These are phyloP conservation scores for Stachybotrys echinatus DNA, from an alignment of 2,329 filamentous ascomycete species.

Conservation along the genomic window DNA sequence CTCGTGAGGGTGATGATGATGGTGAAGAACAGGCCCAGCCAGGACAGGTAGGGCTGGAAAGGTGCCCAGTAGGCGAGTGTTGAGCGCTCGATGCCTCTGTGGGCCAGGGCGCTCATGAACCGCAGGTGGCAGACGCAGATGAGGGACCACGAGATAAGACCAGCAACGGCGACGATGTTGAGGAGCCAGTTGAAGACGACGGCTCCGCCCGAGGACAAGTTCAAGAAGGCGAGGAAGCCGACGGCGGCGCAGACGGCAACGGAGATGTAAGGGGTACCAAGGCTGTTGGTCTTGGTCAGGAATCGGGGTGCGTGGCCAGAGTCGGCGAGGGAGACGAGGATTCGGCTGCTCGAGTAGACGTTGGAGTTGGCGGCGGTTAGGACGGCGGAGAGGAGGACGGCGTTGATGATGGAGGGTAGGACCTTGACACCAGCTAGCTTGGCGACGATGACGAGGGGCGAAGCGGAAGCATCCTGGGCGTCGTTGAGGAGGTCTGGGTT, in stretches of 20 bases:
- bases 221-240: conserved; percentile 62
- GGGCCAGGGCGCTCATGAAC: conserved; percentile 56
- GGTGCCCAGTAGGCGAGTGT: conserved; percentile 56
- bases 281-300: conserved; percentile 53
- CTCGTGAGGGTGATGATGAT: conserved; percentile 60
- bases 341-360: conserved; percentile 66
- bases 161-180: conserved; percentile 64
- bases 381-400: conserved; percentile 70
- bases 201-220: conserved; percentile 52
- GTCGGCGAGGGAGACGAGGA: conserved; percentile 60
- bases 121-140: conserved; percentile 60
- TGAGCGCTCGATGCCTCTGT: conserved; percentile 51
- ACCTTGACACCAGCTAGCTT: conserved; percentile 57
- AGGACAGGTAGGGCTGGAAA: conserved; percentile 59
- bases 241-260: conserved; percentile 50
- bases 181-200: conserved; percentile 68
- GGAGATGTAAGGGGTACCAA: conserved; percentile 58
- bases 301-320: conserved; percentile 58
- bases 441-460: conserved; percentile 58
- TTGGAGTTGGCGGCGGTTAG: conserved; percentile 75
- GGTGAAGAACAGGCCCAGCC: conserved; percentile 62
- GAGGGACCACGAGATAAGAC: conserved; percentile 66
- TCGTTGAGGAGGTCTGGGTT: conserved; percentile 47
- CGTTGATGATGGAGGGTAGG: conserved; percentile 69
- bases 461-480: conserved; percentile 55